Evolutionary conservation across 2,329 filamentous ascomycete genomes (phyloP), one percentile per base, ranked within the genome.

Genomic region (Colletotrichum melonis): DNA sequence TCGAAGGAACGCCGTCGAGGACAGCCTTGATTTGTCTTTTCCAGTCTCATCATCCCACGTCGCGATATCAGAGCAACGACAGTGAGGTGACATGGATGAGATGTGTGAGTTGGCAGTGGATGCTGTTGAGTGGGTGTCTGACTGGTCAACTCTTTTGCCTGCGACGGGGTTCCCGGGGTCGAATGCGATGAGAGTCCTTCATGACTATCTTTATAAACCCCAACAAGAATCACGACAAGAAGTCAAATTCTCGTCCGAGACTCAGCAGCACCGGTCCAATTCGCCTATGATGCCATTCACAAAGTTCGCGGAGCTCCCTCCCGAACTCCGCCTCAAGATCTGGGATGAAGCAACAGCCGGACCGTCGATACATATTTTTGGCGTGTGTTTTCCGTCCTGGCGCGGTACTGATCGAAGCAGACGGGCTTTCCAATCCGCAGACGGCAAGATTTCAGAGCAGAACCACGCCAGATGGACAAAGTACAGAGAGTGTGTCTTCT

Each of bases 211-310:
- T 9, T 4, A 22, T 30, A 56, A 14, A 5, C 38, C 35, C 4
- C 32, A 6, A 8, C 5, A 2, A 22, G 57, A 28, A 5, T 11
- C 32, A 32, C 63, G 19, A 12, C 19, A 6, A 0, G 16, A 24
- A 24, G 7, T 32, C 24, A 26, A 49, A 1, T 5, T 14, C 11
- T 19, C 22, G 4, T 26, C 46, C 4, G 9, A 42, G 8, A 6
- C 30, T 22, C 4, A 11, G 9, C 4, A 3, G 32, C 12, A 11
- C 14, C 30, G 8, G 7, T 24, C 5, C 1, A 30, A 16, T 0
- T 52, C 49, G 11, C 46, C 88, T 89, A 14, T 2, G 28, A 66
- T 69, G 28, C 9, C 69, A 1, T 75, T 75, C 70, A n/a, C 28
- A 42, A 68, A 19, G 16, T 75, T 75, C 22, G 0, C 56, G 22